Evolutionary conservation across 768 basidiomycete genomes (phyloP).

Genomic region (Tricholoma flavovirens): DNA sequence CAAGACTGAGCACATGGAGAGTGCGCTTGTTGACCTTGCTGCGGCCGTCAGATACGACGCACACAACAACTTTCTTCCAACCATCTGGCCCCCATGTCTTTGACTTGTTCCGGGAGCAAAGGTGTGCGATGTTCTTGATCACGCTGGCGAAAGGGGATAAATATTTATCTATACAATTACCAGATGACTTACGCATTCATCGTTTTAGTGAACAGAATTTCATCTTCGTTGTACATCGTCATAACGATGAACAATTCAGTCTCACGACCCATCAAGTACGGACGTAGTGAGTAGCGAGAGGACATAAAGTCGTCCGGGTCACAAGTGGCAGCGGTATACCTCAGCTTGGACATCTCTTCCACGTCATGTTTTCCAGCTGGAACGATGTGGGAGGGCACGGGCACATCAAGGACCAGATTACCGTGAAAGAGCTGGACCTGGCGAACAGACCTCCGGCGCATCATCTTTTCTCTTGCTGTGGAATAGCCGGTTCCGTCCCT

Average conservation of each 20-base stretch:
- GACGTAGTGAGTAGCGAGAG: slow-evolving; percentile 71
- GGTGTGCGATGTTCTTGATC: slow-evolving; percentile 80
- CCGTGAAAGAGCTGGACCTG: slow-evolving; percentile 78
- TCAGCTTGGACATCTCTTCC: slow-evolving; percentile 79
- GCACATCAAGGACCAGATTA: slow-evolving; percentile 80
- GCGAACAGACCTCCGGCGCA: slow-evolving; percentile 74
- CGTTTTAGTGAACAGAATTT: slow-evolving; percentile 68
- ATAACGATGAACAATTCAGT: slow-evolving; percentile 95
- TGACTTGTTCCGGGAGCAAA: slow-evolving; percentile 63
- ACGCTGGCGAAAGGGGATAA: slow-evolving; percentile 41
- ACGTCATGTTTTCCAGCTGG: slow-evolving; percentile 55
- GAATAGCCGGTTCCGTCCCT: slow-evolving; percentile 55
- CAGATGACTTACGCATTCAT: slow-evolving; percentile 68
- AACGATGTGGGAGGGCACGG: slow-evolving; percentile 72
- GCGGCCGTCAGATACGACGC: slow-evolving; percentile 81
- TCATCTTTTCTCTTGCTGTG: slow-evolving; percentile 68
- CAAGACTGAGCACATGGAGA: slow-evolving; percentile 80
- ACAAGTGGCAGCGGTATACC: slow-evolving; percentile 85
- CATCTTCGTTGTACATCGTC: slow-evolving; percentile 96
- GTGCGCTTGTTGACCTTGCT: slow-evolving; percentile 87
- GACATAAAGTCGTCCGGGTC: slow-evolving; percentile 86
- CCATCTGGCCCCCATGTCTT: slow-evolving; percentile 85
- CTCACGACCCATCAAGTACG: slow-evolving; percentile 69
- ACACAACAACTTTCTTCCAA: slow-evolving; percentile 89
- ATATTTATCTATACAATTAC: neutral